These are phyloP conservation scores for Psilocybe mexicana DNA, from an alignment of 1,284 basidiomycete genomes.

Conservation along the genomic window DNA sequence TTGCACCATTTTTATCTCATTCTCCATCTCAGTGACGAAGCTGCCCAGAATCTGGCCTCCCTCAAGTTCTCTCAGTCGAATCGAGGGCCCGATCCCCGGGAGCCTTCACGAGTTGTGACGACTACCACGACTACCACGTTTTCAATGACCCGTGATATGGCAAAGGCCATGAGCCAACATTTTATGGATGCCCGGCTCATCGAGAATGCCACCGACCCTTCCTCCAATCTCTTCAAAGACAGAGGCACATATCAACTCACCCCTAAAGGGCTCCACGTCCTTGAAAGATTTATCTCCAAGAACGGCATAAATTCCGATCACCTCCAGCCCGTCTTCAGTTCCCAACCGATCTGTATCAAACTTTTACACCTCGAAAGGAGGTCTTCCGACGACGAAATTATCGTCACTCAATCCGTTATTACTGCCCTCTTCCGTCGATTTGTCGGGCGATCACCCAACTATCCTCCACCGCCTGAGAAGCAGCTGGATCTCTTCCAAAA, in stretches of 20 bases:
- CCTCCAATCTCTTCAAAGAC: conserved; percentile 92
- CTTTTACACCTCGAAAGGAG: conserved; percentile 95
- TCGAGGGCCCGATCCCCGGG: conserved; percentile 95
- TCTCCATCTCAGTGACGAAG: conserved; percentile 77
- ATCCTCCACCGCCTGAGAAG: conserved; percentile 48
- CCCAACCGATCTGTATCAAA: conserved; percentile 98
- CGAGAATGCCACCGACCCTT: conserved; percentile 92
- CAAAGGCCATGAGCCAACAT: conserved; percentile 98
- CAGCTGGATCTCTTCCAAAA: conserved; percentile 69
- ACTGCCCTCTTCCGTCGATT: conserved; percentile 96
- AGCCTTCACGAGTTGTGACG: conserved; percentile 95
- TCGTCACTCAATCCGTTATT: conserved; percentile 91
- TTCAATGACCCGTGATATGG: conserved; percentile 99
- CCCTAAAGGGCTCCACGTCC: conserved; percentile 96
- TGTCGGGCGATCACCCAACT: conserved; percentile 84
- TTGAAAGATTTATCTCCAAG: conserved; percentile 99
- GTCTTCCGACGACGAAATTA: conserved; percentile 94
- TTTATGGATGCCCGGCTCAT: conserved; percentile 99
- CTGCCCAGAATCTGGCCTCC: conserved; percentile 89
- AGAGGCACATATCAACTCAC: conserved; percentile 95
- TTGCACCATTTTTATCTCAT: conserved; percentile 13
- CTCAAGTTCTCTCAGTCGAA: conserved; percentile 99
- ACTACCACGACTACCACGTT: conserved; percentile 99
- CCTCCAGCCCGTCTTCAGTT: conserved; percentile 85
- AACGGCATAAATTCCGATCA: conserved; percentile 97